phyloP scores from a whole-genome alignment of 2,329 filamentous ascomycete genomes.

The Talaromyces rugulosus region DNA sequence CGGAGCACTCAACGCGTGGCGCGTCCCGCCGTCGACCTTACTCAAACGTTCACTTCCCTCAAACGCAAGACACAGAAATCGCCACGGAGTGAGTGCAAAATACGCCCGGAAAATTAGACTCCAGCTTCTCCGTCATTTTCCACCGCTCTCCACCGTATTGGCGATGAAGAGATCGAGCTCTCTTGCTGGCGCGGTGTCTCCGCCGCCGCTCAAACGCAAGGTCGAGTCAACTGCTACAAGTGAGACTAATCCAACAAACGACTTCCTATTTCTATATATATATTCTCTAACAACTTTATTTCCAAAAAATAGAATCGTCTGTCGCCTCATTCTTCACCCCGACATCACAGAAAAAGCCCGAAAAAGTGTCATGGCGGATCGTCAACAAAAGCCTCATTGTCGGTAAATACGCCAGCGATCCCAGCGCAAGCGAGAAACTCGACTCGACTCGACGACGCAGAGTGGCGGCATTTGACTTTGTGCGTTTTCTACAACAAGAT shows the following conservation, averaged over 20 bases:
- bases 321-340: constrained; percentile 88
- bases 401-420: constrained; percentile 55
- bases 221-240: constrained; percentile 53
- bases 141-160: not conserved
- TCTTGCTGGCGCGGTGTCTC: constrained; percentile 46
- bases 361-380: constrained; percentile 66
- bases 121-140: not conserved
- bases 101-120: not conserved
- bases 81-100: not conserved
- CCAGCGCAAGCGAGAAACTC: constrained; percentile 10
- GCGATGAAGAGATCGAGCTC: constrained; percentile 31
- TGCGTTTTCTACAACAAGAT: constrained; percentile 18
- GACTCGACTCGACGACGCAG: constrained; percentile 20
- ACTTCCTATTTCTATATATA: not conserved
- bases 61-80: not conserved
- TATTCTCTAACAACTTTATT: not conserved
- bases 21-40: constrained; percentile 2
- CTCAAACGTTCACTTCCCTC: not conserved
- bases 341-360: constrained; percentile 74
- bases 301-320: constrained; percentile 38
- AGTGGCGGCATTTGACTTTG: constrained; percentile 46
- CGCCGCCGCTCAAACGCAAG: constrained; percentile 54
- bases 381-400: constrained; percentile 69
- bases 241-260: constrained; percentile 18
- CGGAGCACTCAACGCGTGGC: constrained; percentile 19